These are phyloP conservation scores for Cyclocybe cylindracea DNA, from an alignment of 768 basidiomycete genomes.

Conservation along the genomic window DNA sequence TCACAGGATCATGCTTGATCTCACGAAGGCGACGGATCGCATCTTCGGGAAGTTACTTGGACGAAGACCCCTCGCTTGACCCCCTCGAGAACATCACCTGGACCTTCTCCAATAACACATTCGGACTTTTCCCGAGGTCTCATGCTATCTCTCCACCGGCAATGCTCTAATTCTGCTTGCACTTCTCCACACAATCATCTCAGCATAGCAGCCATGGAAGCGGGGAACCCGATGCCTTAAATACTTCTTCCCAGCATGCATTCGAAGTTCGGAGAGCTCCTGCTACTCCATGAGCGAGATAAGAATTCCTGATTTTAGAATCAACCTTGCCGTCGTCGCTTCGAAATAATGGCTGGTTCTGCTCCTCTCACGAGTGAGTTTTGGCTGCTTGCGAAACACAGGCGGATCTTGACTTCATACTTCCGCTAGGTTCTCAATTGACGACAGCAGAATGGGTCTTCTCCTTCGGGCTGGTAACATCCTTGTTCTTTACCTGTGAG, in stretches of 20 bases:
- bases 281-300: background rate
- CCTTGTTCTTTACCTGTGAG: slow-evolving; percentile 75
- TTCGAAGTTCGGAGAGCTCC: background rate
- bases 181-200: no score
- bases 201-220: background rate
- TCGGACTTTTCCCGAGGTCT: no score
- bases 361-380: slow-evolving; percentile 19
- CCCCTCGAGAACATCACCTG: no score
- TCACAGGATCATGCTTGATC: no score
- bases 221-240: background rate
- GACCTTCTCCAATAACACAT: no score
- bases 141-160: no score
- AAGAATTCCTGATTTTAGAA: background rate
- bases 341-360: background rate
- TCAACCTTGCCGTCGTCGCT: background rate
- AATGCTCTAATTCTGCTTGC: no score
- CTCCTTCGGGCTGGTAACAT: slow-evolving; percentile 70
- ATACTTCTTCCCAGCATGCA: no score
- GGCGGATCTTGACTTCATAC: background rate
- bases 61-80: no score
- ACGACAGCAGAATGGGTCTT: slow-evolving; percentile 49
- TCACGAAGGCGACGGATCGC: no score
- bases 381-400: background rate
- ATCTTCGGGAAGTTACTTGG: no score
- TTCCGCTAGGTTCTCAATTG: slow-evolving; percentile 39